Percentiles rank a stretch among this genome's conserved stretches.
phyloP scores from a whole-genome alignment of 2,329 filamentous ascomycete species.

The Akanthomyces muscarius region DNA sequence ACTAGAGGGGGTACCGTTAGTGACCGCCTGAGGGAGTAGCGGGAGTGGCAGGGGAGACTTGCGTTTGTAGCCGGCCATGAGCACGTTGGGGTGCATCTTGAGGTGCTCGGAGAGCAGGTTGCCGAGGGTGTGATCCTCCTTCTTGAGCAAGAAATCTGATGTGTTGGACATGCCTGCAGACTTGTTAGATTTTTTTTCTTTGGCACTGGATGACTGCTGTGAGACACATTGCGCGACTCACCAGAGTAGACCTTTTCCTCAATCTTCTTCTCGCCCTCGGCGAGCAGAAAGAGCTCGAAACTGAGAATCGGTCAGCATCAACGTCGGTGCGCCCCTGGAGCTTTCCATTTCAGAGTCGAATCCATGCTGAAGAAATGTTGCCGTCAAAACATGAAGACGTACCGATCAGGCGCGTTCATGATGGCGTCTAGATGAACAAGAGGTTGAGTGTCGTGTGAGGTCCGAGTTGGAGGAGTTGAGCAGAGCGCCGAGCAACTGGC shows the following conservation, averaged over 20 bases:
- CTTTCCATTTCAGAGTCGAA: not conserved
- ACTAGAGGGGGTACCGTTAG: slow-evolving; percentile 33
- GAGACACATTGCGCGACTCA: slow-evolving; percentile 43
- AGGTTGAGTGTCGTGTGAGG: not conserved
- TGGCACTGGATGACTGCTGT: not conserved
- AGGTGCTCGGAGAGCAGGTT: slow-evolving; percentile 86
- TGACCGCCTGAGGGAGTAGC: slow-evolving; percentile 16
- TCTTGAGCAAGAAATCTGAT: slow-evolving; percentile 92
- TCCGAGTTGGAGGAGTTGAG: not conserved
- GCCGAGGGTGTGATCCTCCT: slow-evolving; percentile 93
- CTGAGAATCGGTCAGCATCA: slow-evolving; percentile 43
- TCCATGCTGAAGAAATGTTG: not conserved
- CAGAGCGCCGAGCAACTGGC: not conserved
- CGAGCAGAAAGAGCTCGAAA: slow-evolving; percentile 89
- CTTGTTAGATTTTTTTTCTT: not conserved
- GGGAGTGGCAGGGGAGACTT: slow-evolving; percentile 25
- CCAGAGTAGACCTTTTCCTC: slow-evolving; percentile 84
- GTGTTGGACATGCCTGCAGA: slow-evolving; percentile 75
- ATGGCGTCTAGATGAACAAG: not conserved
- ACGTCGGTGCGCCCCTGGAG: not conserved
- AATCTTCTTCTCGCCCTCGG: slow-evolving; percentile 88
- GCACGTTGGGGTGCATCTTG: slow-evolving; percentile 75
- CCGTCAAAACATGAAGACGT: slow-evolving; percentile 25
- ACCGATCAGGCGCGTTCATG: slow-evolving; percentile 58
- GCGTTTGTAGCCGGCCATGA: slow-evolving; percentile 92